Conservation (phyloP, 2,329 filamentous ascomycete species). For the Trichoderma semiorbis region DNA sequence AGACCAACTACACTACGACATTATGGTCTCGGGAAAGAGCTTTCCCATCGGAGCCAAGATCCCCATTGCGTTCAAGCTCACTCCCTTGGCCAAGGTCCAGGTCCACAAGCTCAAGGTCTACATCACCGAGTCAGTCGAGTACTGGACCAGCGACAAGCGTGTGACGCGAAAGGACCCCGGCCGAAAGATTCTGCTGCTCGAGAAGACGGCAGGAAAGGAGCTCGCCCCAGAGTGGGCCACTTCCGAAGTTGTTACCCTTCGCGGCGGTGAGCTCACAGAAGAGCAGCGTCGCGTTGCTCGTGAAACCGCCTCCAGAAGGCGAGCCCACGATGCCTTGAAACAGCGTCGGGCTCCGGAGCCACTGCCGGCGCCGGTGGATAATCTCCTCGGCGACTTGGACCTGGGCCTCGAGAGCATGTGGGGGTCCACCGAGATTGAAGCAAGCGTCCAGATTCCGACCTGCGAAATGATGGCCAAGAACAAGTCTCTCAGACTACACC, state of each 20-base stretch:
- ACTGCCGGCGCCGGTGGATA: slow-evolving; percentile 56
- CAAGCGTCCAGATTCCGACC: slow-evolving; percentile 86
- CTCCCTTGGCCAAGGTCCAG: slow-evolving; percentile 87
- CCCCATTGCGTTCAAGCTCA: slow-evolving; percentile 91
- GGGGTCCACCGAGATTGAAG: slow-evolving; percentile 90
- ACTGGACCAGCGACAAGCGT: slow-evolving; percentile 81
- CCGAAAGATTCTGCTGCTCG: slow-evolving; percentile 79
- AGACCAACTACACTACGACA: slow-evolving; percentile 92
- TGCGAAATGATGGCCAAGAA: slow-evolving; percentile 82
- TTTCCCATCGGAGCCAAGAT: slow-evolving; percentile 86
- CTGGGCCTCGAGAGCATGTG: slow-evolving; percentile 67
- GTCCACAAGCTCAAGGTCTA: slow-evolving; percentile 90
- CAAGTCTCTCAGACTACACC: slow-evolving; percentile 64
- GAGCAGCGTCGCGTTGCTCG: slow-evolving; percentile 48
- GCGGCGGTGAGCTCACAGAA: slow-evolving; percentile 71
- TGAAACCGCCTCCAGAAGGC: slow-evolving; percentile 43
- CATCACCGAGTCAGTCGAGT: slow-evolving; percentile 85
- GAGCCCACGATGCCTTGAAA: slow-evolving; percentile 53
- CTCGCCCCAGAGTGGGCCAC: slow-evolving; percentile 69
- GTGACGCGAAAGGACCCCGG: slow-evolving; percentile 82
- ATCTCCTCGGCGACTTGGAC: slow-evolving; percentile 76
- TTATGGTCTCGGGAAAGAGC: slow-evolving; percentile 92
- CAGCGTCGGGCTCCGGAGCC: slow-evolving; percentile 37
- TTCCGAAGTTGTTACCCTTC: slow-evolving; percentile 71
- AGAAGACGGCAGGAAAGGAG: slow-evolving; percentile 79